Evolutionary conservation across 192 early-diverging fungal genomes (phyloP).

Genomic region (Coemansia sp.): DNA sequence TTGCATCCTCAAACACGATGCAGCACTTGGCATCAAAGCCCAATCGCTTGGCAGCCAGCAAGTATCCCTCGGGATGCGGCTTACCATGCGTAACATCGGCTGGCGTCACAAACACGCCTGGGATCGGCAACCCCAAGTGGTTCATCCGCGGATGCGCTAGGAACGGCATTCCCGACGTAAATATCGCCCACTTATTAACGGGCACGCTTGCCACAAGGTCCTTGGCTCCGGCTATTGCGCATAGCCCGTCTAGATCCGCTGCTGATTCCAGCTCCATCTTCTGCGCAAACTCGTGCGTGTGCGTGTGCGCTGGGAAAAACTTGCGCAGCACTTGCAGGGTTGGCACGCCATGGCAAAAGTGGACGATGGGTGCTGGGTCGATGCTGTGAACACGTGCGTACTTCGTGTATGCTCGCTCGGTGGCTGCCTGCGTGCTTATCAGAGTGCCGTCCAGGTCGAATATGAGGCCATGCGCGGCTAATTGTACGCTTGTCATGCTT

Average conservation of each 20-base stretch:
- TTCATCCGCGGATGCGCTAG: slow-evolving; percentile 32
- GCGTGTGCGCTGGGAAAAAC: slow-evolving; percentile 17
- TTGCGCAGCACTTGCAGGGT: slow-evolving; percentile 34
- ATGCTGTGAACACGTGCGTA: slow-evolving; percentile 10
- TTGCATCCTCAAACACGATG: slow-evolving; percentile 47
- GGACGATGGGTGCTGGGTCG: slow-evolving; percentile 22
- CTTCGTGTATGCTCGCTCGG: slow-evolving; percentile 27
- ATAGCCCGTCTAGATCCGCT: slow-evolving; percentile 10
- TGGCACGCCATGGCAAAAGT: slow-evolving; percentile 37
- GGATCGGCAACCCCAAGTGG: slow-evolving; percentile 17
- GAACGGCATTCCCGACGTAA: slow-evolving; percentile 35
- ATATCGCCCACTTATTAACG: slow-evolving; percentile 22
- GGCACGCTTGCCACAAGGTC: slow-evolving; percentile 12
- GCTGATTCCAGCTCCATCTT: slow-evolving; percentile 22
- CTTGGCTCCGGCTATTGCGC: slow-evolving; percentile 21
- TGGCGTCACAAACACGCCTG: slow-evolving; percentile 31
- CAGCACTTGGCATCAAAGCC: slow-evolving; percentile 12
- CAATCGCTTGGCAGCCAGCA: slow-evolving; percentile 21
- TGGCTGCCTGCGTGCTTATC: slow-evolving; percentile 23
- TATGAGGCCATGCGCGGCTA: slow-evolving; percentile 1
- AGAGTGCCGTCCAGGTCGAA: slow-evolving; percentile 40
- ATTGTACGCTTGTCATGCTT: neutral
- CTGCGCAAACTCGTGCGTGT: slow-evolving; percentile 26
- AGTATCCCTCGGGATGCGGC: slow-evolving; percentile 37
- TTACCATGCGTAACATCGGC: slow-evolving; percentile 28